Conservation (phyloP, 768 basidiomycete species). For the Ephemerocybe angulata region DNA sequence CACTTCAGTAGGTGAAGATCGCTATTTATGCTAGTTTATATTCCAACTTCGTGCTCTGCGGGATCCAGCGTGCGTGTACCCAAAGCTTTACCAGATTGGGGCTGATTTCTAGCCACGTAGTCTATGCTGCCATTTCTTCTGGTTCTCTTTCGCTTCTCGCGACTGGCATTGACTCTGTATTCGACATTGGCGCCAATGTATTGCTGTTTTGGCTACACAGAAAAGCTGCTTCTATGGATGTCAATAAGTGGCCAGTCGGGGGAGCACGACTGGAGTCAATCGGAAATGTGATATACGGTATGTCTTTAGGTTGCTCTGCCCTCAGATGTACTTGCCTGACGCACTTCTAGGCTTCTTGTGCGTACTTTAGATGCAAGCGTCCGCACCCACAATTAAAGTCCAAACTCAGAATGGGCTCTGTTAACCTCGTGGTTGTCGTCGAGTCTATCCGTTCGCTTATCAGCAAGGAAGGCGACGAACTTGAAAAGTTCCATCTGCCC, state of each 20-base stretch:
- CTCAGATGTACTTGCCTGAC: slow-evolving; percentile 25
- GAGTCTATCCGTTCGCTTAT: slow-evolving; percentile 77
- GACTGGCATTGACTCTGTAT: slow-evolving; percentile 84
- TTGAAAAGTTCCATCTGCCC: slow-evolving; percentile 69
- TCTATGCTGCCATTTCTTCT: slow-evolving; percentile 90
- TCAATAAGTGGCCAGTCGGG: slow-evolving; percentile 88
- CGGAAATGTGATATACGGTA: slow-evolving; percentile 84
- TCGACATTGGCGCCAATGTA: slow-evolving; percentile 80
- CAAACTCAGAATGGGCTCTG: slow-evolving; percentile 79
- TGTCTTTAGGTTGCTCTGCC: slow-evolving; percentile 3
- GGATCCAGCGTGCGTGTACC: slow-evolving; percentile 57
- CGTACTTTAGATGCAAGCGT: slow-evolving; percentile 3
- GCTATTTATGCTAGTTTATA: slow-evolving; percentile 83
- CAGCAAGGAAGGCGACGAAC: slow-evolving; percentile 47
- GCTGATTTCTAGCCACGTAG: too few species aligned
- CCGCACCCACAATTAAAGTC: neutral
- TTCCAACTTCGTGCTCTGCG: slow-evolving; percentile 68
- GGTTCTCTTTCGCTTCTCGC: slow-evolving; percentile 83
- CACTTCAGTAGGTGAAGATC: slow-evolving; percentile 65
- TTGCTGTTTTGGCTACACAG: slow-evolving; percentile 77
- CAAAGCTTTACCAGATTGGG: too few species aligned
- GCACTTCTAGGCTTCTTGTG: slow-evolving; percentile 26
- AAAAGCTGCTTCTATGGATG: slow-evolving; percentile 67
- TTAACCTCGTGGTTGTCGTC: slow-evolving; percentile 88
- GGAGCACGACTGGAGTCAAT: slow-evolving; percentile 89